A percentile compares a stretch with the other conserved stretches of the same genome.
Conservation (phyloP, 495 filamentous ascomycete genomes). For the Penicillium diatomitis region DNA sequence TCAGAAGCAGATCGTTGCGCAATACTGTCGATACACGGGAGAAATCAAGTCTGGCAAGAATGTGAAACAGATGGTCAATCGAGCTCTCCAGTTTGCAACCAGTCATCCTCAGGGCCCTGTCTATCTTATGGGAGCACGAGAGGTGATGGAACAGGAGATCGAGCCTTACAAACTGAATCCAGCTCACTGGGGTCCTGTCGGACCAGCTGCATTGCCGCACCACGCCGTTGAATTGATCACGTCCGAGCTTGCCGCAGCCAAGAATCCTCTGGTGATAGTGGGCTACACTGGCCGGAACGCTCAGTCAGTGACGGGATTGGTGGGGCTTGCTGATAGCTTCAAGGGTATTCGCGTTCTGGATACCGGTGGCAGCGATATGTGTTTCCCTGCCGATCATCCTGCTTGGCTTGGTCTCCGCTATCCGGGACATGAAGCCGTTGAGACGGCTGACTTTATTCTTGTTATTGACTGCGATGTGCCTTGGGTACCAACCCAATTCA, state of each 20-base stretch:
- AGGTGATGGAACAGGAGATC: slow-evolving; percentile 91
- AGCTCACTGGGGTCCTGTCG: slow-evolving; percentile 63
- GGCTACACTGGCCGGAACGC: slow-evolving; percentile 78
- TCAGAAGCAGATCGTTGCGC: slow-evolving; percentile 81
- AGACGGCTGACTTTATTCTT: slow-evolving; percentile 73
- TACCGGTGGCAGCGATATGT: slow-evolving; percentile 90
- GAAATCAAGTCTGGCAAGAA: slow-evolving; percentile 91
- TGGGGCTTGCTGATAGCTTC: slow-evolving; percentile 67
- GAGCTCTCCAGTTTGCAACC: slow-evolving; percentile 78
- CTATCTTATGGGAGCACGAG: slow-evolving; percentile 74
- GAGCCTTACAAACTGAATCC: slow-evolving; percentile 69
- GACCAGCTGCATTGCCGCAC: slow-evolving; percentile 62
- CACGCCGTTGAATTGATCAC: slow-evolving; percentile 59
- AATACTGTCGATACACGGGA: slow-evolving; percentile 88
- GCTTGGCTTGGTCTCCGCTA: slow-evolving; percentile 68
- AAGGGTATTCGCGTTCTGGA: slow-evolving; percentile 79
- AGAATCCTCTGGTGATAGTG: slow-evolving; percentile 70
- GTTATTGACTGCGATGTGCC: slow-evolving; percentile 80
- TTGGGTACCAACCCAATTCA: slow-evolving; percentile 57
- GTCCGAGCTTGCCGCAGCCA: slow-evolving; percentile 59
- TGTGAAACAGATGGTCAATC: slow-evolving; percentile 91
- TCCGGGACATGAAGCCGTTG: slow-evolving; percentile 65
- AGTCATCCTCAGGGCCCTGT: slow-evolving; percentile 79
- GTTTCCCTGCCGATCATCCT: slow-evolving; percentile 76
- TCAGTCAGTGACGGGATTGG: slow-evolving; percentile 57